Percentiles rank a stretch among this genome's conserved stretches.
These are phyloP conservation scores for Pseudogymnoascus sp. DNA, from an alignment of 2,329 filamentous ascomycete species.

Conservation along the genomic window DNA sequence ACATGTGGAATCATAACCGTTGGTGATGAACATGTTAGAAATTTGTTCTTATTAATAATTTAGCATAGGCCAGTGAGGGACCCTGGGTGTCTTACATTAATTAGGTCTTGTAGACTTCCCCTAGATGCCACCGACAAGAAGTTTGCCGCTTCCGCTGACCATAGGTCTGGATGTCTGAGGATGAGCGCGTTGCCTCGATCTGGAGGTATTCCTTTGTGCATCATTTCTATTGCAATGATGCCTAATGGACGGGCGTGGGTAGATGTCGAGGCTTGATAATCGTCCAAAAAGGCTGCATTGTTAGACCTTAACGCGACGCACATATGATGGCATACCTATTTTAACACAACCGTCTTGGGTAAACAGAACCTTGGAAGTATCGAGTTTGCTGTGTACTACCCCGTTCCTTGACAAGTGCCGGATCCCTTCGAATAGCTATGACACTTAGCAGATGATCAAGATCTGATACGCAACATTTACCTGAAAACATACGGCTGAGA, in stretches of 20 bases:
- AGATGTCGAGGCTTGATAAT: constrained; percentile 1
- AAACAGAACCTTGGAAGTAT: constrained; percentile 1
- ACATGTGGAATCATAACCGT: constrained; percentile 9
- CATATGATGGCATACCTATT: constrained; percentile 4
- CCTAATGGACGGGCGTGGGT: constrained; percentile 6
- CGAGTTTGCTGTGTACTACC: constrained; percentile 9
- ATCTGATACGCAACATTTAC: constrained; percentile 8
- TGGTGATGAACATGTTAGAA: constrained; percentile 11
- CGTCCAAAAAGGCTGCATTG: constrained; percentile 8
- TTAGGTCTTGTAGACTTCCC: constrained; percentile 12
- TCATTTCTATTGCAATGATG: constrained; percentile 12
- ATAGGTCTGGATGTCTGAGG: constrained; percentile 10
- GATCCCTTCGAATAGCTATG: constrained; percentile 15
- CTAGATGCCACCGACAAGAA: constrained; percentile 12
- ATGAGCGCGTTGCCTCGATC: not conserved
- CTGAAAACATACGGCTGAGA: constrained; percentile 13
- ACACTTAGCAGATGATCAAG: not conserved
- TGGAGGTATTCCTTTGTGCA: constrained; percentile 9
- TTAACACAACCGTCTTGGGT: constrained; percentile 10
- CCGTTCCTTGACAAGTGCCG: constrained; percentile 11
- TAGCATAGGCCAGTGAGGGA: not conserved
- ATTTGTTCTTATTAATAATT: constrained; percentile 11
- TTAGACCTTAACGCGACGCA: not conserved
- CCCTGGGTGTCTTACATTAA: constrained; percentile 10
- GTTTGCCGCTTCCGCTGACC: constrained; percentile 10